Base-by-base conservation (phyloP, 2,329 filamentous ascomycete species). In the Metarhizium anisopliae region DNA sequence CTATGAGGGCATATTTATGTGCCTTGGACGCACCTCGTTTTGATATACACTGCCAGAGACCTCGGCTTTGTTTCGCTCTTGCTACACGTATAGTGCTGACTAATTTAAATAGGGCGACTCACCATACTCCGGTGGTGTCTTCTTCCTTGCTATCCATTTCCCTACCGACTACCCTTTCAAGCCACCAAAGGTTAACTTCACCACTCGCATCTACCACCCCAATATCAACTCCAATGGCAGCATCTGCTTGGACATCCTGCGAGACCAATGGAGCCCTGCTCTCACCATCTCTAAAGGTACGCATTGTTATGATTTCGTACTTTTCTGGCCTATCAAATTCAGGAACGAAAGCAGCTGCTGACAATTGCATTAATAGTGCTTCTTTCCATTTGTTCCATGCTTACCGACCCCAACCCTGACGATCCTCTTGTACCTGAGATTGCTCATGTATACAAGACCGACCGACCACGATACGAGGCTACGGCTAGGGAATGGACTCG, bases 221-320 rank as follows among this genome's bases (percentile, higher is more conserved):
- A 99, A 99, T 79, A 99, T 99, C 90, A 99, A 99, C 85, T 95
- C 90, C 65, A 97, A 97, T 75, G 94, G 94, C 75, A 96, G 92
- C 77, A 99, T 99, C 76, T 99, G 94, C 75, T 78, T 99, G 73
- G 94, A 99, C 71, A 99, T 99, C 70, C 81, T 99, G 70, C 86
- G 94, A 79, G 94, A 99, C 75, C 94, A 99, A 79, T 99, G 94
- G 94, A 96, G 92, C 74, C 94, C 94, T 47, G 94, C 94, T 63
- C 81, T 99, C 75, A 99, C 94, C 64, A 97, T 99, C 68, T 96
- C 90, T 59, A 99, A 99, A 85, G 94, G 94, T 96, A 77, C 56
- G 76, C 8, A 6, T 45, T 10, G 6, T 16, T 13, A 42, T 18
- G n/a, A 42, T 6, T 42, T 16, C 40, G n/a, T 6, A 13, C 18